Evolutionary conservation across 495 filamentous ascomycete species (phyloP), one percentile per base, ranked within the genome.

Genomic region (Tetracladium setigerum): DNA sequence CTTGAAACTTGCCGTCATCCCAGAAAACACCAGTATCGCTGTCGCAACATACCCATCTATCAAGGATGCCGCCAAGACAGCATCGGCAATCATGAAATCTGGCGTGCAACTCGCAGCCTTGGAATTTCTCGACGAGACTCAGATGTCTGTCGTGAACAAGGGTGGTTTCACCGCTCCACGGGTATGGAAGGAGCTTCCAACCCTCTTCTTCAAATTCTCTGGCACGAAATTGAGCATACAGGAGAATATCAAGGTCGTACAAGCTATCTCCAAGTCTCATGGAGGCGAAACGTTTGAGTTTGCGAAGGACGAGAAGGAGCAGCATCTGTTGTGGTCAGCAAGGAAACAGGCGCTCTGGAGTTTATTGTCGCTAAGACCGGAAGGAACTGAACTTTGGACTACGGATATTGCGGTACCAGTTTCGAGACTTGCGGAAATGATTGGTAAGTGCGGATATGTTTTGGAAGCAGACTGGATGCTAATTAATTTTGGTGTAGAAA

Each of bases 401-500:
- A 95, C 89, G 10, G 89, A 95, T 62, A 89, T 94, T 11, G 85
- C 89, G 0, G 89, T 95, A 5, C 89, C 89, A 0, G 74, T 95
- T 38, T 91, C 86, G 44, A 69, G 87, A 32, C 69, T 95, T 14
- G 83, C 89, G 1, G 88, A 94, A 59, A 86, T 95, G 19, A 91
- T 95, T 45, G 88, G 54, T 52, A 42, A 30, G 39, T 32, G 9
- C 7, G 6, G 15, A 9, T 27, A 8, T 3, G 3, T 27, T 7
- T 27, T 27, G 3, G 22, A 3, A 27, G 22, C 22, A 27, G 7
- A 3, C 7, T 27, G 3, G 7, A 7, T 27, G 5, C 9, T n/a
- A n/a, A 16, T 48, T 32, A 22, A 14, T 9, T 15, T 22, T 12
- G 17, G 42, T 33, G 15, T 32, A 49, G 87, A 94, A 58, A 73